Percentiles rank a stretch among this genome's conserved stretches.
Evolutionary conservation across 1,284 basidiomycete genomes (phyloP).

Genomic region (Athelia sp.): DNA sequence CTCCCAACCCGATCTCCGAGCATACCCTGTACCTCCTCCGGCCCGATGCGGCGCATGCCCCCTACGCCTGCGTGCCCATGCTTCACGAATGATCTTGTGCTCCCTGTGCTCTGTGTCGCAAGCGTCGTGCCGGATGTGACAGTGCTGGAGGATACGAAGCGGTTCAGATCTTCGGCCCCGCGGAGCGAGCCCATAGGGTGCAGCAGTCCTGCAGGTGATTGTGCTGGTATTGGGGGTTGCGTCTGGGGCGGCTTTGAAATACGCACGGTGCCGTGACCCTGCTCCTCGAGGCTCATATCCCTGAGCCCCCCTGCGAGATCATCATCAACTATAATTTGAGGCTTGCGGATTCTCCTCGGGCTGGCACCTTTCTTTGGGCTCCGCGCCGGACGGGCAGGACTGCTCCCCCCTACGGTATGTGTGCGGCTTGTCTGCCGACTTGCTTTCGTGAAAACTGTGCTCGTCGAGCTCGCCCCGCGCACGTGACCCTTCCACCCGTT

Average conservation of each 20-base stretch:
- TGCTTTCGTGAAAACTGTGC: too few species aligned
- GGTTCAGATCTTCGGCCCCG: constrained; percentile 70
- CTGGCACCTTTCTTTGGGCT: constrained; percentile 21
- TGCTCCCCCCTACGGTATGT: too few species aligned
- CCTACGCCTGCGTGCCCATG: constrained; percentile 53
- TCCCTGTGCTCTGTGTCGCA: constrained; percentile 61
- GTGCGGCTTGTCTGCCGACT: too few species aligned
- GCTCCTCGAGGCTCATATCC: constrained; percentile 29
- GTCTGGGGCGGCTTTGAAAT: not conserved
- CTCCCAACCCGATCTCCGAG: constrained; percentile 76
- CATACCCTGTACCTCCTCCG: constrained; percentile 63
- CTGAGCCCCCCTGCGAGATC: constrained; percentile 23
- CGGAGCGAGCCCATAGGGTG: constrained; percentile 34
- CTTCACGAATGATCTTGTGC: constrained; percentile 86
- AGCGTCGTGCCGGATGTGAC: constrained; percentile 68
- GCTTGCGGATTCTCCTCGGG: not conserved
- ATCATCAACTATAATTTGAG: constrained; percentile 18
- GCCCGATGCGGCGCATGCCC: constrained; percentile 53
- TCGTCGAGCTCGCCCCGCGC: too few species aligned
- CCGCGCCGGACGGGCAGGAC: not conserved
- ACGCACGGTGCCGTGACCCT: not conserved
- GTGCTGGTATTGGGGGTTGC: not conserved
- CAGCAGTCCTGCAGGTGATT: constrained; percentile 20
- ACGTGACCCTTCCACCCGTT: constrained; percentile 1
- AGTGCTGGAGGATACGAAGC: constrained; percentile 82